Conservation (phyloP, 495 filamentous ascomycete species). For the Xylaria bambusicola region DNA sequence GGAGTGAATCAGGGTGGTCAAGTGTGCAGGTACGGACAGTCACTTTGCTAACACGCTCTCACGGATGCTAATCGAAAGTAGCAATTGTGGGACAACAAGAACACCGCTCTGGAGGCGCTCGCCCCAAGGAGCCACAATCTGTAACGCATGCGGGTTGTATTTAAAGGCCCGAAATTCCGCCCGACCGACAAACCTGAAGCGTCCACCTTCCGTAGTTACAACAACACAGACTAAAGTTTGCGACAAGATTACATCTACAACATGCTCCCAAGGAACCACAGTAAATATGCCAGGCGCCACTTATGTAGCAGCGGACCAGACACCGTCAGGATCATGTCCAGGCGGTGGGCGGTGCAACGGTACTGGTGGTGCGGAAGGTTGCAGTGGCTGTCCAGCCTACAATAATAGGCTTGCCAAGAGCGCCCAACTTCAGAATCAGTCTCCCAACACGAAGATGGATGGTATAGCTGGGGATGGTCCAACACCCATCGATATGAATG, state of each 20-base stretch:
- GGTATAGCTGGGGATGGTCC: conserved; percentile 36
- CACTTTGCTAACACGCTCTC: not conserved
- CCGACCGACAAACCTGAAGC: conserved; percentile 86
- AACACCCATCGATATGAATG: conserved; percentile 49
- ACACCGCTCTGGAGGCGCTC: conserved; percentile 96
- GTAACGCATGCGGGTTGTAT: conserved; percentile 97
- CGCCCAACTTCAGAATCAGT: conserved; percentile 59
- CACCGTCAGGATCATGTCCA: conserved; percentile 81
- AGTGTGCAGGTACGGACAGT: conserved; percentile 53
- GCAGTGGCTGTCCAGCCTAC: conserved; percentile 93
- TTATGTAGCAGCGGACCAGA: conserved; percentile 74
- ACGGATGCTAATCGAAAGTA: conserved; percentile 38
- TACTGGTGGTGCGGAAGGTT: conserved; percentile 93
- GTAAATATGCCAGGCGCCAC: conserved; percentile 62
- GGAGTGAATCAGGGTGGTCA: conserved; percentile 45
- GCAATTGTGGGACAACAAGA: conserved; percentile 91
- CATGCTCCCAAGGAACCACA: conserved; percentile 31
- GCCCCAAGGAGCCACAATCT: conserved; percentile 90
- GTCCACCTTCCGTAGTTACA: conserved; percentile 51
- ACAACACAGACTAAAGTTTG: conserved; percentile 40
- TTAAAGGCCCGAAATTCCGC: conserved; percentile 88
- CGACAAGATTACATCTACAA: conserved; percentile 35
- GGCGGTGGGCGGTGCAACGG: conserved; percentile 96
- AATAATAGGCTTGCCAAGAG: conserved; percentile 95
- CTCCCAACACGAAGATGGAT: conserved; percentile 31